These are phyloP conservation scores for Hypsizygus ulmarius DNA, from an alignment of 1,284 basidiomycete species.

Conservation along the genomic window DNA sequence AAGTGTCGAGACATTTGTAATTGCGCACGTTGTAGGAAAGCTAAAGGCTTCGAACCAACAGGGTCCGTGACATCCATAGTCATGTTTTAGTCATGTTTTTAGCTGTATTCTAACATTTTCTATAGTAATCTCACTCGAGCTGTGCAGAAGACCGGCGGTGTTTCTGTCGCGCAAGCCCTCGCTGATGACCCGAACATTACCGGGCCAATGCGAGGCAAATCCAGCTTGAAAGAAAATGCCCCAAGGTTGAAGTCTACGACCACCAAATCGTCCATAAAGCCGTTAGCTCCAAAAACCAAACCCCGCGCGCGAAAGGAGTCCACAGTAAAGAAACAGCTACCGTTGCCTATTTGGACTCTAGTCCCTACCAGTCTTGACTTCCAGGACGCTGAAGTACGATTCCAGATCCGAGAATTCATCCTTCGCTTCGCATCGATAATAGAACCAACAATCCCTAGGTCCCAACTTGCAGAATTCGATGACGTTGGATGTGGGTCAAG, in stretches of 20 bases:
- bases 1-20: constrained; percentile 64
- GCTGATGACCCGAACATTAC: not conserved
- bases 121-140: constrained; percentile 20
- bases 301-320: constrained; percentile 19
- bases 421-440: constrained; percentile 58
- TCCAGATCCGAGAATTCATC: constrained; percentile 71
- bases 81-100: too few relatives aligned
- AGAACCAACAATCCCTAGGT: constrained; percentile 45
- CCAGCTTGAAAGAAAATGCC: not conserved
- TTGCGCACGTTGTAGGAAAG: constrained; percentile 61
- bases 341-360: constrained; percentile 47
- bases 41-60: constrained; percentile 54
- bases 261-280: not conserved
- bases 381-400: constrained; percentile 53
- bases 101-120: not conserved
- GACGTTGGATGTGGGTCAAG: constrained; percentile 43
- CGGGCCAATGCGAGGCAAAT: not conserved
- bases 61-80: constrained; percentile 40
- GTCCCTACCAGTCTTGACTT: constrained; percentile 45
- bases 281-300: constrained; percentile 13
- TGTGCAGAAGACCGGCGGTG: constrained; percentile 8
- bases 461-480: constrained; percentile 64
- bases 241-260: not conserved
- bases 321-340: constrained; percentile 30
- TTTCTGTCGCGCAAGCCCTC: constrained; percentile 4